Evolutionary conservation across 495 filamentous ascomycete genomes (phyloP), one percentile per base, ranked within the genome.

Genomic region (Pseudotulostoma volvatum): DNA sequence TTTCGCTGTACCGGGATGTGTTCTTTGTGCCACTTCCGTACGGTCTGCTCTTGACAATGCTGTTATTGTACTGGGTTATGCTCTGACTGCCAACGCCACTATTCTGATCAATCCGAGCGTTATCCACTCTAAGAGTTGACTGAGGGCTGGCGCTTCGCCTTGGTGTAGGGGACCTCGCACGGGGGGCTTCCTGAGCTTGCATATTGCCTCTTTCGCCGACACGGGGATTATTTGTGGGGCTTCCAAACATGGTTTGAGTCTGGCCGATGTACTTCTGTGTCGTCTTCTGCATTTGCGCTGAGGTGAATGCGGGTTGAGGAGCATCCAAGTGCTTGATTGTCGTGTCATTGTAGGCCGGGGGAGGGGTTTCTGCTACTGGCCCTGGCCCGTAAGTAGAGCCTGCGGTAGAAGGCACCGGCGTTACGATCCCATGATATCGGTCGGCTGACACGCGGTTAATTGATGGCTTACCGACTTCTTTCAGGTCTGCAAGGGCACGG

Each of bases 281-380:
- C 9, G 88, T 81, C 49, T 90, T 79, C 46, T 94, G 79, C 92
- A 99, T 99, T 33, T 87, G 79, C 38, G 77, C 77, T 5, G 81
- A 79, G 0, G 92, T 96, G 43, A 87, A 84, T 8, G 92, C 92
- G 0, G 88, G 90, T 38, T 90, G 76, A 1, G 92, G 92, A 11
- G 86, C 81, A 41, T 79, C 92, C 9, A 99, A 74, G 32, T 85
- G 72, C 49, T 71, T 88, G 49, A 81, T 65, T 35, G 77, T 70
- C 4, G 70, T 57, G 33, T 80, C 76, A 46, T 82, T 73, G 49
- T 95, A 96, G 0, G 82, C 81, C 2, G 92, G 90, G 4, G 90
- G 86, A 5, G 81, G 80, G 17, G 59, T 50, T 35, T 55, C 46
- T 33, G 46, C 55, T 21, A 51, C 52, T 18, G 56, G 46, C 40